Conservation (phyloP, 2,329 filamentous ascomycete genomes). For the Diaporthe helianthi region DNA sequence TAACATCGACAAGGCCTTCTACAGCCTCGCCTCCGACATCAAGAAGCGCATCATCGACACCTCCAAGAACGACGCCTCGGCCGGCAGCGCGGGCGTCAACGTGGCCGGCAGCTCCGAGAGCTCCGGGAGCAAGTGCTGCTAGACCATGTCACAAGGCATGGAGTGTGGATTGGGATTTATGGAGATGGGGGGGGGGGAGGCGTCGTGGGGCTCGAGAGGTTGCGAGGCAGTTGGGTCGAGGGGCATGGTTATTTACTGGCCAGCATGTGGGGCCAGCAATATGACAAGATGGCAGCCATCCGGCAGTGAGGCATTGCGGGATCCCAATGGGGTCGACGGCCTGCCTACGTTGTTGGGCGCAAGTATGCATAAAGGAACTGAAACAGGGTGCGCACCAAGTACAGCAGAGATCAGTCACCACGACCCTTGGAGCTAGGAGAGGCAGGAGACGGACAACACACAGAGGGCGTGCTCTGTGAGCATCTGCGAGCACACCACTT, state of each 20-base stretch:
- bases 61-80: slow-evolving; percentile 74
- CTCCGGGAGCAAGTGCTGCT: slow-evolving; percentile 78
- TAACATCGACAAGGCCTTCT: slow-evolving; percentile 99
- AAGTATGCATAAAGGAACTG: not conserved
- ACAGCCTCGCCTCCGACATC: slow-evolving; percentile 92
- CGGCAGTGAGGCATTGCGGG: not conserved
- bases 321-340: not conserved
- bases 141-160: slow-evolving; percentile 42
- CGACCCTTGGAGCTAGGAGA: not conserved
- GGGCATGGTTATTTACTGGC: not conserved
- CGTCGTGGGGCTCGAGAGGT: not conserved
- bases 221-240: not conserved
- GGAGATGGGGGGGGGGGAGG: too few relatives aligned
- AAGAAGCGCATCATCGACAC: slow-evolving; percentile 98
- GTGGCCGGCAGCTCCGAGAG: slow-evolving; percentile 69
- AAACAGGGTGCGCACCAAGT: not conserved
- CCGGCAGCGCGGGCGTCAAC: slow-evolving; percentile 66
- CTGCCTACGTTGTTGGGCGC: not conserved
- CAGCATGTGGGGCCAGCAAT: not conserved
- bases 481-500: not conserved
- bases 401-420: slow-evolving; percentile 6
- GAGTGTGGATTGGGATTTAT: not conserved
- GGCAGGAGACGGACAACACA: not conserved
- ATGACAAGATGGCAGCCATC: not conserved
- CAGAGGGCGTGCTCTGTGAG: not conserved